phyloP scores from a whole-genome alignment of 1,139 yeast genomes.

The Kluyveromyces sp. region DNA sequence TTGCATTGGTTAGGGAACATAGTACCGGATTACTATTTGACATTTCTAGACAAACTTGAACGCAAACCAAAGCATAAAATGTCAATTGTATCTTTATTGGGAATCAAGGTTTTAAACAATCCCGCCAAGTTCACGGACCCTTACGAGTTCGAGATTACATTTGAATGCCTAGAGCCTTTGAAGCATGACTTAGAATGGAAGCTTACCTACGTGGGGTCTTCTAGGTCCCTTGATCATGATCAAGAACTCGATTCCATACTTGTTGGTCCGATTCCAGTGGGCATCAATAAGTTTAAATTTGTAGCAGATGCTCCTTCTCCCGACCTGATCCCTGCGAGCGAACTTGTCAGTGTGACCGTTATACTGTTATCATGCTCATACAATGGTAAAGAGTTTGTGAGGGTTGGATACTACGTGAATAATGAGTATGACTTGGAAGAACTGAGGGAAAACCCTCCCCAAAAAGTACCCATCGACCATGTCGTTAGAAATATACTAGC shows the following conservation, averaged over 20 bases:
- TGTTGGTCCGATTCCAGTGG: constrained; percentile 98
- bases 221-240: constrained; percentile 88
- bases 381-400: constrained; percentile 86
- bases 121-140: constrained; percentile 94
- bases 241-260: constrained; percentile 91
- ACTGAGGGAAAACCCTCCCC: constrained; percentile 85
- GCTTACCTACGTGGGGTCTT: constrained; percentile 91
- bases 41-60: too few species aligned
- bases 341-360: constrained; percentile 90
- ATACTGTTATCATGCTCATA: constrained; percentile 87
- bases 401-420: constrained; percentile 96
- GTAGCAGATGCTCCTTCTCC: constrained; percentile 97
- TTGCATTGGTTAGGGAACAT: too few species aligned
- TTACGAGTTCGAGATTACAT: constrained; percentile 93
- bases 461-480: constrained; percentile 84
- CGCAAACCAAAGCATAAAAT: too few species aligned
- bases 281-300: constrained; percentile 85
- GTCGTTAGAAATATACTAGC: constrained; percentile 92
- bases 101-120: constrained; percentile 86
- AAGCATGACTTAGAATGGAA: constrained; percentile 97
- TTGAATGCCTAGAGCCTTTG: constrained; percentile 89
- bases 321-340: constrained; percentile 91
- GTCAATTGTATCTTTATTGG: constrained; percentile 92
- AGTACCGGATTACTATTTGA: too few species aligned
- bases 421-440: constrained; percentile 94